Base-by-base conservation (phyloP, 352 stramenopile species). In the Sclerospora graminicola region DNA sequence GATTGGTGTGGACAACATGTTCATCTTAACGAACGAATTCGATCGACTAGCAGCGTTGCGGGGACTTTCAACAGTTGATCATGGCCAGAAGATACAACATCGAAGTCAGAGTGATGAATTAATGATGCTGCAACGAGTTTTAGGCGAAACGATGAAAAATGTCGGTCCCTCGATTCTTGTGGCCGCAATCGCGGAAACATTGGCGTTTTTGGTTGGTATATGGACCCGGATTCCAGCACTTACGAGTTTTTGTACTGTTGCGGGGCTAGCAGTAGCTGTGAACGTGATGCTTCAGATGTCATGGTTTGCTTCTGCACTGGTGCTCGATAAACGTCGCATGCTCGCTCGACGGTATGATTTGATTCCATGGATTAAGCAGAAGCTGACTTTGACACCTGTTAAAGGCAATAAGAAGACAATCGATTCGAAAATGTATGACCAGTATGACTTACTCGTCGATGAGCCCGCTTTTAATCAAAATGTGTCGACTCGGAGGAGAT, bases 1-100 rank as follows among this genome's bases (percentile, higher is more conserved):
- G 2, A 95, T 96, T 44, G 85, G 85, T 13, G 82, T 96, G 21
- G 85, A 96, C 61, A 96, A 96, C 53, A 94, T 95, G 82, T 94
- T 95, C 47, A 93, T 95, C 51, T 48, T 95, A 2, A 91, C 82
- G 13, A 90, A 92, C 50, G 81, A 94, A 40, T 85, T 90, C 40
- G 79, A 90, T 31, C 66, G 79, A 10, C 61, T 89, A 8, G 54
- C 60, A 8, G 58, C 48, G 4, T 23, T 79, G 11, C 75, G 70
- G 20, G 74, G 70, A 6, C 41, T 73, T 19, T 57, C 40, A 32
- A 65, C 51, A 21, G 57, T 60, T 24, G 41, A 57, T 28, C 48
- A n/a, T 28, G 60, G 36, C 8, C 54, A 54, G 10, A 53, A 60
- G n/a, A 53, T 55, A 20, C 65, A 56, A 16, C 46, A 60, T 29